Evolutionary conservation across 2,329 filamentous ascomycete species (phyloP).

Genomic region (Alternaria atra): DNA sequence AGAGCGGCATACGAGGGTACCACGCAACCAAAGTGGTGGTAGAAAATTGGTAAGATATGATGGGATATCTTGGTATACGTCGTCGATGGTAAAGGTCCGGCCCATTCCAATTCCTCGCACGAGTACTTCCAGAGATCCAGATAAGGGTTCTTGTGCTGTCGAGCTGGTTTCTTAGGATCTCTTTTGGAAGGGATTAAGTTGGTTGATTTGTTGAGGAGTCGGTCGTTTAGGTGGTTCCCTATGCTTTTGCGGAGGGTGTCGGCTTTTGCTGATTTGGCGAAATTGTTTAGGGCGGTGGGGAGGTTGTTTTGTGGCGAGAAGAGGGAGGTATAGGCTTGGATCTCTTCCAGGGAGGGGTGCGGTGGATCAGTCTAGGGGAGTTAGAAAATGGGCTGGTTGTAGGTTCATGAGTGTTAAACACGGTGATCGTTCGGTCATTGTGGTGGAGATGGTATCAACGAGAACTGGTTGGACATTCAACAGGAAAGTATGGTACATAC

Average conservation of each 20-base stretch:
- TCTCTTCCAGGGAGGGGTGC: constrained; percentile 58
- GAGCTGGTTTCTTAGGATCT: constrained; percentile 51
- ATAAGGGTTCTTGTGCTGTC: constrained; percentile 69
- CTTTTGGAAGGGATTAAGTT: constrained; percentile 34
- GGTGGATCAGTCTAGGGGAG: constrained; percentile 27
- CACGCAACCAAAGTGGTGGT: constrained; percentile 81
- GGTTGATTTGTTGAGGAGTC: constrained; percentile 45
- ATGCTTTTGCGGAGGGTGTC: constrained; percentile 66
- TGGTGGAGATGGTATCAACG: too few relatives aligned
- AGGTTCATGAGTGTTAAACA: neutral
- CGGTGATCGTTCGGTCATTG: too few relatives aligned
- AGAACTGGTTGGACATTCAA: neutral
- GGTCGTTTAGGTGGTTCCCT: constrained; percentile 66
- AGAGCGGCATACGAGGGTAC: constrained; percentile 74
- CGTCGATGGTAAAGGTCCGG: constrained; percentile 65
- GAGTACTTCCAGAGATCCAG: constrained; percentile 73
- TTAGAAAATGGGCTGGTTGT: neutral
- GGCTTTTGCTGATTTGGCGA: constrained; percentile 72
- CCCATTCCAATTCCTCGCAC: constrained; percentile 71
- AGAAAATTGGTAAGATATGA: constrained; percentile 75
- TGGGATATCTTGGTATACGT: constrained; percentile 66
- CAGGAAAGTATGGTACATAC: constrained; percentile 18
- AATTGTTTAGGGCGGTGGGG: constrained; percentile 68
- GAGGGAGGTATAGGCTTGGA: constrained; percentile 72
- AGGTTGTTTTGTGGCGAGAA: constrained; percentile 70